Evolutionary conservation across 768 basidiomycete genomes (phyloP), one percentile per base, ranked within the genome.

Genomic region (Russula griseocarnosa): DNA sequence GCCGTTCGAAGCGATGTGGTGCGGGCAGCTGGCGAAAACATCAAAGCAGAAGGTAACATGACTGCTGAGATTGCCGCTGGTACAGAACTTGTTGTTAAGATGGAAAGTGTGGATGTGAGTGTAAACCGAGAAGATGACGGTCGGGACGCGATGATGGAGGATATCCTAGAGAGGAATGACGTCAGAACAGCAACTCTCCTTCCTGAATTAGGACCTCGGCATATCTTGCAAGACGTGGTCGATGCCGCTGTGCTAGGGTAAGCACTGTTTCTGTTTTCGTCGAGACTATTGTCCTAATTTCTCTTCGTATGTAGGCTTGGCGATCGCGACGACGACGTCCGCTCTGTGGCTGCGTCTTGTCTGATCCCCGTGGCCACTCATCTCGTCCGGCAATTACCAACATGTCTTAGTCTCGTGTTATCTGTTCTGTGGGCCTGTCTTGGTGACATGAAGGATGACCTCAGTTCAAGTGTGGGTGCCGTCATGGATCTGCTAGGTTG

Each of bases 401-500:
- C 86, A 50, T 85, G 87, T 13, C 78, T 98, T 2, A 80, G 83
- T 58, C 79, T 80, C 16, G 84, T 99, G 30, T 79, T 98, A 57
- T 79, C 86, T 9, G 92, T 97, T 3, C 77, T 99, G 8, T 98
- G 96, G 94, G 82, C 81, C 65, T 98, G 95, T 70, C 76, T 99
- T 42, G 83, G 83, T 28, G 90, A 92, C 70, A 93, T 96, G 84
- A 95, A 94, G 72, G 97, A 99, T 73, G 97, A 99, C 70, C 76
- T 99, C 3, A 93, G 94, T 67, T 98, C 94, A 57, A 98, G 95
- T 63, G 93, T 97, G 44, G 94, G 94, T 46, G 88, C 92, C 11
- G 94, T 98, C 28, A 98, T 99, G 97, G 94, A 97, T 72, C 79
- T 99, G 2, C 78, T 99, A n/a, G 91, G 94, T 94, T 30, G n/a